Conservation (phyloP, 2,329 filamentous ascomycete species). For the Fusarium sp. region DNA sequence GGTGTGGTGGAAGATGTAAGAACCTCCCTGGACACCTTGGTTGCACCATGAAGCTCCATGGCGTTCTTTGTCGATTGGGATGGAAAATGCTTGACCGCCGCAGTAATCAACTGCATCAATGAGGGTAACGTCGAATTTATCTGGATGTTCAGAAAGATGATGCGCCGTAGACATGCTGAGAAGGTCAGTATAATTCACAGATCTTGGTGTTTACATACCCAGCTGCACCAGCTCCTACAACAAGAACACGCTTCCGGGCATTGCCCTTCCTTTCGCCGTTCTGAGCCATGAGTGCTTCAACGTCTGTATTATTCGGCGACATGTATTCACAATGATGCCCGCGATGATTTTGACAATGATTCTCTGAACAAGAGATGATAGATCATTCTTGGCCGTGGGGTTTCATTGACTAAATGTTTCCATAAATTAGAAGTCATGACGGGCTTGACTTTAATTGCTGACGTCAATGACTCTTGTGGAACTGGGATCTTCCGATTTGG, state of each 20-base stretch:
- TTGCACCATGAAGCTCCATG: constrained; percentile 35
- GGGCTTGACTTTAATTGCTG: constrained; percentile 31
- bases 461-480: constrained; percentile 35
- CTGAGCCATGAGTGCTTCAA: constrained; percentile 28
- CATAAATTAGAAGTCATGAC: constrained; percentile 23
- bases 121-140: constrained; percentile 26
- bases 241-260: constrained; percentile 17
- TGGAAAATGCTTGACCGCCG: constrained; percentile 31
- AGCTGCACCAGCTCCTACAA: constrained; percentile 33
- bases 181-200: not conserved
- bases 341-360: not conserved
- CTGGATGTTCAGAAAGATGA: constrained; percentile 20
- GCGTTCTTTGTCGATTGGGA: constrained; percentile 30
- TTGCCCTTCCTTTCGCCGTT: constrained; percentile 15
- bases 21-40: constrained; percentile 26
- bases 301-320: constrained; percentile 8
- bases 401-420: not conserved
- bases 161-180: constrained; percentile 29
- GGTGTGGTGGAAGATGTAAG: constrained; percentile 32
- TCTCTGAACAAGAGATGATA: too few species aligned
- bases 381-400: not conserved
- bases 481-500: constrained; percentile 5
- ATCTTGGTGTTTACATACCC: not conserved
- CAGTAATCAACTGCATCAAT: constrained; percentile 34
- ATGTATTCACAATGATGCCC: too few species aligned